Conservation (phyloP, 2,329 filamentous ascomycete species). For the Blastomyces gilchristii region DNA sequence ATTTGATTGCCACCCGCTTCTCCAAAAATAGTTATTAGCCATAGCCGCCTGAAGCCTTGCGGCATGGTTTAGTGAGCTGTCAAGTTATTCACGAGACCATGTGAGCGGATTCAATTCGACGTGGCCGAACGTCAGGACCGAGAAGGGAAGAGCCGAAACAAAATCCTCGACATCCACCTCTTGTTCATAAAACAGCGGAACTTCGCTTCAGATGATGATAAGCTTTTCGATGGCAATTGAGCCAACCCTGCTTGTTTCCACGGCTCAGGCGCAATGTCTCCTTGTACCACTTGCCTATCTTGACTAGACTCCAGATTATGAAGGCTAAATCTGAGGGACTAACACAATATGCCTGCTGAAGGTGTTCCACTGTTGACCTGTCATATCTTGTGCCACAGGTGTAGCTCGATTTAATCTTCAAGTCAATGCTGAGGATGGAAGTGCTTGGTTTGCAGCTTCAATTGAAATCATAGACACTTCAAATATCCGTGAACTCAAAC, state of each 20-base stretch:
- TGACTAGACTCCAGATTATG: not conserved
- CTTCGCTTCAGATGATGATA: not conserved
- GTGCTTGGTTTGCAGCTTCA: not conserved
- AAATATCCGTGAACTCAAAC: not conserved
- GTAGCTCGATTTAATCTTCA: not conserved
- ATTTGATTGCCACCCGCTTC: not conserved
- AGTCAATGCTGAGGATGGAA: not conserved
- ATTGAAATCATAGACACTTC: not conserved
- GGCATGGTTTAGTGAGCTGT: not conserved
- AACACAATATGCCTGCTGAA: not conserved
- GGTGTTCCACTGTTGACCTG: not conserved
- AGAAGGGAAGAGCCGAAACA: not conserved
- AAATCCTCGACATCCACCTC: not conserved
- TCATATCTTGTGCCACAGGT: not conserved
- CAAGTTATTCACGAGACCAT: not conserved
- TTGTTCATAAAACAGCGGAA: not conserved
- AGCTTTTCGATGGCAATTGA: not conserved
- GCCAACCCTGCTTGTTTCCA: not conserved
- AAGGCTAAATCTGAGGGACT: not conserved
- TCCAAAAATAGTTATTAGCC: not conserved
- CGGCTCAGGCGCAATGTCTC: not conserved
- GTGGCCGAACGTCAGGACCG: not conserved
- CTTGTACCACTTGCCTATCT: constrained; percentile 6
- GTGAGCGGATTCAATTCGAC: not conserved
- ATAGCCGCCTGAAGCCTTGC: not conserved